Conservation (phyloP, 2,329 filamentous ascomycete genomes). For the Talaromyces sp. region DNA sequence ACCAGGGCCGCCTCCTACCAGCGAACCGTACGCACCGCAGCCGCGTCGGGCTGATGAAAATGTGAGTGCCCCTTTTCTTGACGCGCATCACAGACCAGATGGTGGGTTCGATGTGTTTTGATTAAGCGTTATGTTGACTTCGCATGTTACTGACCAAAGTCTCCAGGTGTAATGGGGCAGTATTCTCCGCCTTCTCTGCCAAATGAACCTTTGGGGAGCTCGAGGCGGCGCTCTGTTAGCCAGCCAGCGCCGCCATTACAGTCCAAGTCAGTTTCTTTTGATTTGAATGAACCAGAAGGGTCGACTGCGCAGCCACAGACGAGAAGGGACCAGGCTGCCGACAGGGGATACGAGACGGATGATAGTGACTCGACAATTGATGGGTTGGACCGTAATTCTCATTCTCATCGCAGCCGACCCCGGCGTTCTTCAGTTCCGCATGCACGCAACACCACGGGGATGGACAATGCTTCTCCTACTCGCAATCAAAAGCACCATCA, state of each 20-base stretch:
- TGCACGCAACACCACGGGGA: neutral
- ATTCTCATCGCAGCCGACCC: conserved; percentile 16
- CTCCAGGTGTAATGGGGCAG: conserved; percentile 17
- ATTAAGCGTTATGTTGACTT: neutral
- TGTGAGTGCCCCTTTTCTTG: conserved; percentile 43
- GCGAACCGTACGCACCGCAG: conserved; percentile 34
- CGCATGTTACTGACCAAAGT: conserved; percentile 9
- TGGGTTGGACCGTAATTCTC: conserved; percentile 17
- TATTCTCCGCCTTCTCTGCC: neutral
- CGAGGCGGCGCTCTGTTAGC: conserved; percentile 16
- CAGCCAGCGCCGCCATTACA: conserved; percentile 16
- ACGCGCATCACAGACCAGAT: conserved; percentile 32
- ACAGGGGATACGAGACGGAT: conserved; percentile 38
- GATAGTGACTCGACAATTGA: conserved; percentile 35
- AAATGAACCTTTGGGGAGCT: neutral
- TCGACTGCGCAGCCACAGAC: neutral
- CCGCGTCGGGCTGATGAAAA: conserved; percentile 42
- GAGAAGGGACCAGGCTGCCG: conserved; percentile 2
- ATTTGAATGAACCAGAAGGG: conserved; percentile 16
- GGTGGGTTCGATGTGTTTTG: conserved; percentile 34
- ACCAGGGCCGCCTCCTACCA: conserved; percentile 26
- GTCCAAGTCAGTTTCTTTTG: conserved; percentile 30
- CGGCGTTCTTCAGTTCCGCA: conserved; percentile 10
- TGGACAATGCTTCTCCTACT: neutral
- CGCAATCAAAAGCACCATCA: neutral